These are phyloP conservation scores for Coniochaeta hoffmannii DNA, from an alignment of 2,329 filamentous ascomycete genomes.

Conservation along the genomic window DNA sequence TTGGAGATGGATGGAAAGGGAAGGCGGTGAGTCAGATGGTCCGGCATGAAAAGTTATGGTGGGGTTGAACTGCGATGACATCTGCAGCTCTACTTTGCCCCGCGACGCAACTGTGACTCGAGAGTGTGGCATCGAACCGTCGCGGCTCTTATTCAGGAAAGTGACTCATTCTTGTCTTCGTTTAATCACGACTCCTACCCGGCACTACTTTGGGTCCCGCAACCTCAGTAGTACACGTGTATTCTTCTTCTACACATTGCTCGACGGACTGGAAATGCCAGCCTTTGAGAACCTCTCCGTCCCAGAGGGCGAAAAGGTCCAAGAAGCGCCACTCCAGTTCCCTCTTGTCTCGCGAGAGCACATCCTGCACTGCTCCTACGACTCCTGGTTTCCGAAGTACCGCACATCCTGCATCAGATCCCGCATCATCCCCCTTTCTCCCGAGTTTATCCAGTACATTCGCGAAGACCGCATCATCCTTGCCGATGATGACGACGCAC, in stretches of 20 bases:
- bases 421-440: conserved; percentile 69
- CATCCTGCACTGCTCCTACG: conserved; percentile 90
- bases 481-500: conserved; percentile 54
- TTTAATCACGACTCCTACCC: not conserved
- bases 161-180: not conserved
- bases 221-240: not conserved
- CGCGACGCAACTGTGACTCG: not conserved
- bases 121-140: not conserved
- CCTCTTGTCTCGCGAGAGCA: conserved; percentile 78
- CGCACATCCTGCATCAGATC: conserved; percentile 77
- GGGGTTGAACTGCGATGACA: conserved; percentile 6
- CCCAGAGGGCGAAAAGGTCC: conserved; percentile 1
- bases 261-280: conserved; percentile 19
- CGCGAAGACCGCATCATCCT: conserved; percentile 89
- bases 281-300: conserved; percentile 16
- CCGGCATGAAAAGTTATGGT: conserved; percentile 6
- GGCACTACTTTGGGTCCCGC: not conserved
- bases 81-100: not conserved
- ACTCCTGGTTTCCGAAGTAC: conserved; percentile 85
- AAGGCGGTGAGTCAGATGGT: conserved; percentile 7
- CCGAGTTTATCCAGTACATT: conserved; percentile 76
- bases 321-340: conserved; percentile 50
- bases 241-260: not conserved
- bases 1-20: conserved; percentile 1
- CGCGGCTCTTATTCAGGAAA: not conserved